Evolutionary conservation across 257 asterid species (phyloP), one percentile per base, ranked within the genome.

Genomic region (Handroanthus guayacan): DNA sequence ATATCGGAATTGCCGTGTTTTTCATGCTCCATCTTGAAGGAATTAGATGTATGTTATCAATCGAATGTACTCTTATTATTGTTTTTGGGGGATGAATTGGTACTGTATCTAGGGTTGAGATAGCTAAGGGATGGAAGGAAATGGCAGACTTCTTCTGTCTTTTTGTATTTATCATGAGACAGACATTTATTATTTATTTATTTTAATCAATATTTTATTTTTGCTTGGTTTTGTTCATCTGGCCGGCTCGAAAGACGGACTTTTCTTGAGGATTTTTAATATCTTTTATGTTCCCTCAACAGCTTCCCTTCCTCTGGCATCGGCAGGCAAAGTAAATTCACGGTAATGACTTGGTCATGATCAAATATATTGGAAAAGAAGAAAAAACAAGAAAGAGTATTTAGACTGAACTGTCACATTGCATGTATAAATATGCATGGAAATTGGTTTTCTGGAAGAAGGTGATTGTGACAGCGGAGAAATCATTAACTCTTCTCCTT

Each of bases 231-330:
- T 16, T 55, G 56, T 50, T 80, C 44, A 25, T 71, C 3, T 63
- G 79, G 89, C 87, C 89, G 89, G 89, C 87, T 65, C 65, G 31
- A 66, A 56, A 47, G 10, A 61, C 44, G 14, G 20, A 65, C 14
- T 62, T 13, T 75, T 68, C 18, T 62, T 76, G 37, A 55, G 44
- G 20, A 14, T 67, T 55, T 78, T 78, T 55, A 79, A 76, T 64
- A 41, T 45, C 52, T 14, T 44, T 68, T 18, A 58, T 76, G 74
- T 61, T 57, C 63, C 77, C 79, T 75, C 1, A 2, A 45, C 16
- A 50, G 43, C 62, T 6, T 31, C 17, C 66, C n/a, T 58, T 48
- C 57, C 43, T 60, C 8, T 57, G 31, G 31, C 31, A 31, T 39
- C 74, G n/a, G 9, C 50, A 41, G 38, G 17, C 14, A 52, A 36